These are phyloP conservation scores for Suillus tomentosus DNA, from an alignment of 768 basidiomycete genomes.

Conservation along the genomic window DNA sequence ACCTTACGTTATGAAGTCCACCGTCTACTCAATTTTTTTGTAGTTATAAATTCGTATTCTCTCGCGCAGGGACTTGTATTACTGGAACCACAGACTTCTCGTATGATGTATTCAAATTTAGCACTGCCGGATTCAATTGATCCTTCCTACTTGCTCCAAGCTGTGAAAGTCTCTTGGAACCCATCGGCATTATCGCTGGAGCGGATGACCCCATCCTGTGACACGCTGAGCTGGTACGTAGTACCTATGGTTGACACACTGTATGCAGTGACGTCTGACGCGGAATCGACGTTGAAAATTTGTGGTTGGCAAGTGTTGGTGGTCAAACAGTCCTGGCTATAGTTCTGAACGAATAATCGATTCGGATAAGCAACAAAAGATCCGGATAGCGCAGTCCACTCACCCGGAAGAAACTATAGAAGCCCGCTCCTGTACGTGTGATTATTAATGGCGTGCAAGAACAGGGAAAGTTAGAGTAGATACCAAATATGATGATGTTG, in stretches of 20 bases:
- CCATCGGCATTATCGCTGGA: constrained; percentile 43
- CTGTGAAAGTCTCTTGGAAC: constrained; percentile 43
- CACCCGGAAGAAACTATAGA: constrained; percentile 57
- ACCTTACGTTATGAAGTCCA: neutral
- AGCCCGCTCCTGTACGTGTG: constrained; percentile 40
- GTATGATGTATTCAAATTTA: neutral
- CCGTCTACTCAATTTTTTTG: too few species aligned
- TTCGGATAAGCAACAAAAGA: constrained; percentile 5
- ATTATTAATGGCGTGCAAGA: constrained; percentile 11
- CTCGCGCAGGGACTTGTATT: neutral
- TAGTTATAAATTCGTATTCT: neutral
- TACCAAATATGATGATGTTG: constrained; percentile 48
- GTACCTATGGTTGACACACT: constrained; percentile 51
- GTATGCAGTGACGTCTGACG: constrained; percentile 44
- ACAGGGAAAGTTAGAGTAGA: constrained; percentile 7
- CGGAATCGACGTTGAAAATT: constrained; percentile 43
- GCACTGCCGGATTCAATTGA: neutral
- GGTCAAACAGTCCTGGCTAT: constrained; percentile 39
- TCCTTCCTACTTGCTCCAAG: constrained; percentile 26
- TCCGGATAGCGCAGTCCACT: neutral
- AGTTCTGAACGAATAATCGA: constrained; percentile 34
- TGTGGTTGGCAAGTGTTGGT: constrained; percentile 43
- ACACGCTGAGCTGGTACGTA: constrained; percentile 43
- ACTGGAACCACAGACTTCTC: neutral
- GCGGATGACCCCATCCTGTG: constrained; percentile 36